Base-by-base conservation (phyloP, 768 basidiomycete species). In the Phaeotremella skinneri region DNA sequence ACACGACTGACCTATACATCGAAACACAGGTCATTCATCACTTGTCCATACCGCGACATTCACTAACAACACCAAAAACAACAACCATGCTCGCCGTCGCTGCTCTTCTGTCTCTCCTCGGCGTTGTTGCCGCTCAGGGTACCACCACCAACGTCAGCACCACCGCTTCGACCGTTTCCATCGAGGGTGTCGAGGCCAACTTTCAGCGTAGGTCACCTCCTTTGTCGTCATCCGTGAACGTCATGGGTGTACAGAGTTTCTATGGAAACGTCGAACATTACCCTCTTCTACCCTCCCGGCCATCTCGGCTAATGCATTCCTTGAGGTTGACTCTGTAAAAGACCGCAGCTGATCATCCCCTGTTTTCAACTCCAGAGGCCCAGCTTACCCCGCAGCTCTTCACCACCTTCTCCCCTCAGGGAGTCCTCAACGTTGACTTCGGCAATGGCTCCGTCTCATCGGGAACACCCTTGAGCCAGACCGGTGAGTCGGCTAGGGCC, bases 341-440 rank as follows among this genome's bases (percentile, higher is more conserved):
- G n/a, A n/a, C n/a, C n/a, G 17, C 34, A 37, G 34, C 43, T 9
- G 13, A 21, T 21, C 23, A 13, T 14, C 21, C 21, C 42, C 17
- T 51, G 13, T 13, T 20, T 21, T 23, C 43, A 2, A 25, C 26
- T 14, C 26, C 56, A 75, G 76, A 74, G 52, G 68, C 77, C 25
- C 64, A 65, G 49, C 69, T 90, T 61, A 84, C 87, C 41, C 88
- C 90, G 1, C 77, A 82, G 53, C 76, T 87, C 47, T 65, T 91
- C 48, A 25, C 81, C 5, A 74, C 77, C n/a, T 89, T 90, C 76
- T 73, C 78, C 56, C 88, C 88, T 4, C 75, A 72, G 21, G 86
- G 84, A n/a, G 47, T 84, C 42, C 79, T 90, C 52, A 73, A 78
- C 42, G 76, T 86, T 58, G 76, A 80, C 57, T 90, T 79, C 61